Conservation (phyloP, 202 grass and related monocot species). For the Musa balbisiana region DNA sequence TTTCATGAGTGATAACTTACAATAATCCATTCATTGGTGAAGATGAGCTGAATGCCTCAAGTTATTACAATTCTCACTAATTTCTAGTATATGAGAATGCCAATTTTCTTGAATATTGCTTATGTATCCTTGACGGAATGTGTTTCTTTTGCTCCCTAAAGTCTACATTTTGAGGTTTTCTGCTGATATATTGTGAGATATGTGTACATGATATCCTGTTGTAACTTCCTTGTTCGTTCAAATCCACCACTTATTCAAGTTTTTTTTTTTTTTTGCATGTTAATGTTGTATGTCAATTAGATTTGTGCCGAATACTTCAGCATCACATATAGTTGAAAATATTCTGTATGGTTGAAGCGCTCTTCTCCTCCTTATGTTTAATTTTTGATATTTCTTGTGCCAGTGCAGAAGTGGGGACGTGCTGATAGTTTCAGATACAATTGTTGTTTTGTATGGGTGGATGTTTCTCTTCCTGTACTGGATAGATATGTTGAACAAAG, state of each 20-base stretch:
- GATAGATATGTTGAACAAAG: conserved; percentile 67
- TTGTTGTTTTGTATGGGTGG: conserved; percentile 88
- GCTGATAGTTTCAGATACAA: conserved; percentile 53
- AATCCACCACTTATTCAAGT: background rate
- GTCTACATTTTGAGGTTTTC: too few relatives aligned
- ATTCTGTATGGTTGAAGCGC: background rate
- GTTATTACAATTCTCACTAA: background rate
- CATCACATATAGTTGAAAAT: background rate
- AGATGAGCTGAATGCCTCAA: background rate
- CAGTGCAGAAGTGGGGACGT: conserved; percentile 78
- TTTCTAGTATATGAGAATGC: background rate
- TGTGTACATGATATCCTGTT: background rate
- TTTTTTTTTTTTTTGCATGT: background rate
- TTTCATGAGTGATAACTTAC: background rate
- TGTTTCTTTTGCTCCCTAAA: too few relatives aligned
- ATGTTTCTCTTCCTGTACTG: conserved; percentile 64
- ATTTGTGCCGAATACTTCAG: background rate
- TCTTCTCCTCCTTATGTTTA: conserved; percentile 14
- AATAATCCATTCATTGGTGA: background rate
- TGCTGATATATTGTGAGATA: background rate
- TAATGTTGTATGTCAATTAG: background rate
- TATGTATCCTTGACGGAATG: background rate
- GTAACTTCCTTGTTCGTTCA: background rate
- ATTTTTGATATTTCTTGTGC: conserved; percentile 26
- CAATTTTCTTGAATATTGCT: background rate